A percentile compares a stretch with the other conserved stretches of the same genome.
These are phyloP conservation scores for Hsuehochloa calcarea DNA, from an alignment of 176 grass and related monocot species.

Conservation along the genomic window DNA sequence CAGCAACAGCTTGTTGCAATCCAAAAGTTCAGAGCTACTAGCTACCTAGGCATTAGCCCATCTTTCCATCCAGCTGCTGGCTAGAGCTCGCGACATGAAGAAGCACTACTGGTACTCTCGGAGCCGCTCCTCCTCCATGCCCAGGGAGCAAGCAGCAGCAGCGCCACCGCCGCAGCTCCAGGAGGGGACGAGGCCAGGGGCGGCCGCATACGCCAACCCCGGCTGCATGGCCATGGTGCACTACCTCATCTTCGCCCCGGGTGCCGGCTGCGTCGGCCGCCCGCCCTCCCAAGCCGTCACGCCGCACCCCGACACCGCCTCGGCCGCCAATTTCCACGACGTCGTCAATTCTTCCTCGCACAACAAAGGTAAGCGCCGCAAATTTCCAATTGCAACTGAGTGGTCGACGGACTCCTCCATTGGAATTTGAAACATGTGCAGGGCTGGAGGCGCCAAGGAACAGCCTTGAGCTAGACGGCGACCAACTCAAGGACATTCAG, in stretches of 20 bases:
- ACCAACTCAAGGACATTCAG: slow-evolving; percentile 49
- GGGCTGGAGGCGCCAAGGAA: slow-evolving; percentile 77
- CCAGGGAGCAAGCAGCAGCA: background rate
- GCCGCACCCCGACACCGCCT: background rate
- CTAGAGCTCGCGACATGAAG: background rate
- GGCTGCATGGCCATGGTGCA: slow-evolving; percentile 97
- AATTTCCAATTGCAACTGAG: no score
- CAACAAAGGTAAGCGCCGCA: background rate
- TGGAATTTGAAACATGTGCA: no score
- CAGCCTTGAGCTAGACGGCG: slow-evolving; percentile 70
- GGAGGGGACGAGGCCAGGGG: background rate
- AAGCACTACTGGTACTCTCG: slow-evolving; percentile 46
- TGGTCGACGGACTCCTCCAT: background rate
- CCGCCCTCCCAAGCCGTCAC: slow-evolving; percentile 13
- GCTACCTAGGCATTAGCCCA: no score
- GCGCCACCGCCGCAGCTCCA: background rate
- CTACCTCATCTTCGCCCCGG: slow-evolving; percentile 70
- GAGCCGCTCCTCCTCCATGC: slow-evolving; percentile 27
- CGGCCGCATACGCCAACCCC: background rate
- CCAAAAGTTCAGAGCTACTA: no score
- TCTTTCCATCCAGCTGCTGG: no score
- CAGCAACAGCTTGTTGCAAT: no score
- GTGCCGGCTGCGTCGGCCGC: slow-evolving; percentile 46
- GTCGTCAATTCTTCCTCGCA: background rate
- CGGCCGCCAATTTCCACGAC: background rate